Percentiles rank a stretch among this genome's conserved stretches.
phyloP scores from a whole-genome alignment of 768 basidiomycete genomes.

The Mycena venus region DNA sequence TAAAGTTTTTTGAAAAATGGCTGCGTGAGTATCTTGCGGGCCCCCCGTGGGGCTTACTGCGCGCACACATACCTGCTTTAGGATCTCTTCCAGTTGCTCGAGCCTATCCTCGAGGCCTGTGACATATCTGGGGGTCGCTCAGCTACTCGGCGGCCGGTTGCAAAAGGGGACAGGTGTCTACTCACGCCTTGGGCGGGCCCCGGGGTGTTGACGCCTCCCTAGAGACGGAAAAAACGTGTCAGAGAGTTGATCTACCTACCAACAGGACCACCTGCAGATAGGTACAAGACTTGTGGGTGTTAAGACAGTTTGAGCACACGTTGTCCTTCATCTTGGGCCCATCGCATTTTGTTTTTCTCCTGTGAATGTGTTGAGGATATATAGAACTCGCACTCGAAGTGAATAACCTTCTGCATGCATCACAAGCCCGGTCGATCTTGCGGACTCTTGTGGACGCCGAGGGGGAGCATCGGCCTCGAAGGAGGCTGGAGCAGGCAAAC shows the following conservation, averaged over 20 bases:
- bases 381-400: no score
- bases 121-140: conserved; percentile 59
- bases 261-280: conserved; percentile 61
- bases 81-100: conserved; percentile 66
- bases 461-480: neutral
- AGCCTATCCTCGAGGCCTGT: conserved; percentile 70
- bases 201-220: conserved; percentile 77
- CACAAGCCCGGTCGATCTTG: conserved; percentile 70
- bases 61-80: conserved; percentile 59
- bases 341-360: conserved; percentile 73
- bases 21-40: neutral
- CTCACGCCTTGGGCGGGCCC: conserved; percentile 78
- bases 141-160: neutral
- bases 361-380: no score
- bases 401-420: conserved; percentile 69
- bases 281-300: conserved; percentile 65
- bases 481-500: no score
- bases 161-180: conserved; percentile 26
- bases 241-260: neutral
- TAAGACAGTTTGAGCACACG: conserved; percentile 70
- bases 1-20: no score
- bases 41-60: neutral
- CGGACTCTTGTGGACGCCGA: conserved; percentile 50
- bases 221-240: neutral
- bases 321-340: conserved; percentile 65